These are phyloP conservation scores for Protomyces inouyei DNA, from an alignment of 1,139 yeast genomes.

Conservation along the genomic window DNA sequence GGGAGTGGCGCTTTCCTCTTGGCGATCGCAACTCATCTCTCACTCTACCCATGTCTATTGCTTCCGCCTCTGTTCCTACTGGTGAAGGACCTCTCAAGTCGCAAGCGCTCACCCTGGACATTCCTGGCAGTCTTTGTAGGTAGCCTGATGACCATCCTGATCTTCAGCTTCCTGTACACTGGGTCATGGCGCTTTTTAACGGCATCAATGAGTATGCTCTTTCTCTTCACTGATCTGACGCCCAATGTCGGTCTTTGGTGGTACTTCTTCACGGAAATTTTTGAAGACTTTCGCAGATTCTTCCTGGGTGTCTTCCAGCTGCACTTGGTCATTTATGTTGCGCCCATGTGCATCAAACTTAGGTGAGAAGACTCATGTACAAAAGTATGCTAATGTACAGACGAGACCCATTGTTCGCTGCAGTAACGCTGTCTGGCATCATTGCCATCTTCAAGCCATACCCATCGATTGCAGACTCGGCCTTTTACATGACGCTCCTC, in stretches of 20 bases:
- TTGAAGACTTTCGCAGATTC: constrained; percentile 79
- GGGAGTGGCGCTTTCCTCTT: constrained; percentile 51
- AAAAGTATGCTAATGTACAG: constrained; percentile 10
- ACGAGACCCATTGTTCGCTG: constrained; percentile 55
- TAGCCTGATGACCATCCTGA: constrained; percentile 6
- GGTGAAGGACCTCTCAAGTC: background rate
- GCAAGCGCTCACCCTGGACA: too few relatives aligned
- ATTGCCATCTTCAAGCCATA: constrained; percentile 72
- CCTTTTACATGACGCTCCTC: constrained; percentile 58
- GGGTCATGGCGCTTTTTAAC: constrained; percentile 17
- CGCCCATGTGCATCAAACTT: constrained; percentile 73
- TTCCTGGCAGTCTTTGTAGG: background rate
- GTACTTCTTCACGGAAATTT: constrained; percentile 95
- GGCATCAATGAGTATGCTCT: constrained; percentile 37
- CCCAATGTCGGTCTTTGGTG: constrained; percentile 97
- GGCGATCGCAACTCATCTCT: constrained; percentile 61
- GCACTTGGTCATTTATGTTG: constrained; percentile 59
- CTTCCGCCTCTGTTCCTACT: constrained; percentile 52
- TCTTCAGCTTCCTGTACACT: constrained; percentile 3
- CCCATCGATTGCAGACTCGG: constrained; percentile 82
- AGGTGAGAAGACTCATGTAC: constrained; percentile 47
- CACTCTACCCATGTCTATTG: constrained; percentile 57
- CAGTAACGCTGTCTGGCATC: constrained; percentile 61
- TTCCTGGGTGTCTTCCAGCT: constrained; percentile 79
- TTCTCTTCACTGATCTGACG: constrained; percentile 56